A percentile compares a stretch with the other conserved stretches of the same genome.
phyloP scores from a whole-genome alignment of 768 basidiomycete genomes.

The Russula virescens region DNA sequence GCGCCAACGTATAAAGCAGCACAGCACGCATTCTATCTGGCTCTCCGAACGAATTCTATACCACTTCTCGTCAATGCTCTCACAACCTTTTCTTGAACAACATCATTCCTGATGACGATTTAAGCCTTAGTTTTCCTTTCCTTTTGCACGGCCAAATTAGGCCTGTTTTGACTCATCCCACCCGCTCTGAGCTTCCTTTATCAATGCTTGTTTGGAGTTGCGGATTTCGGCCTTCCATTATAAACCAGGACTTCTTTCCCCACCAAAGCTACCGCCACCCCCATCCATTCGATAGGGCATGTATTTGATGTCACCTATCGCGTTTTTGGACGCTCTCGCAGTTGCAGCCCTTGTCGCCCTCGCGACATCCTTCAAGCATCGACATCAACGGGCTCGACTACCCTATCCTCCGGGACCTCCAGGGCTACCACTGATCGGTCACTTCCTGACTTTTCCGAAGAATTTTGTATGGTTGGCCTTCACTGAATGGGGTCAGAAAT shows the following conservation, averaged over 20 bases:
- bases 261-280: background rate
- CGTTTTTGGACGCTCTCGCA: background rate
- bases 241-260: background rate
- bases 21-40: background rate
- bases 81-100: background rate
- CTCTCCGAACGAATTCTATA: background rate
- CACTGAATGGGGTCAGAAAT: conserved; percentile 6
- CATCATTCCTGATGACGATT: background rate
- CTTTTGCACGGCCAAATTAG: background rate
- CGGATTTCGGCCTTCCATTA: background rate
- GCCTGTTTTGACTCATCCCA: background rate
- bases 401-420: conserved; percentile 11
- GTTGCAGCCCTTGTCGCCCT: background rate
- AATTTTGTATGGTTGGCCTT: conserved; percentile 11
- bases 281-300: background rate
- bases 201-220: background rate
- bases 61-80: background rate
- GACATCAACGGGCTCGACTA: background rate
- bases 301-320: background rate
- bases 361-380: background rate
- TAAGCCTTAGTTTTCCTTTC: background rate
- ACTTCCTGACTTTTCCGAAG: conserved; percentile 10
- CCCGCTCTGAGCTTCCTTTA: background rate
- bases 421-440: conserved; percentile 3
- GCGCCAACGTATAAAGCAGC: background rate